A percentile compares a stretch with the other conserved stretches of the same genome.
These are phyloP conservation scores for Magnusiomyces paraingens DNA, from an alignment of 1,139 yeast genomes.

Conservation along the genomic window DNA sequence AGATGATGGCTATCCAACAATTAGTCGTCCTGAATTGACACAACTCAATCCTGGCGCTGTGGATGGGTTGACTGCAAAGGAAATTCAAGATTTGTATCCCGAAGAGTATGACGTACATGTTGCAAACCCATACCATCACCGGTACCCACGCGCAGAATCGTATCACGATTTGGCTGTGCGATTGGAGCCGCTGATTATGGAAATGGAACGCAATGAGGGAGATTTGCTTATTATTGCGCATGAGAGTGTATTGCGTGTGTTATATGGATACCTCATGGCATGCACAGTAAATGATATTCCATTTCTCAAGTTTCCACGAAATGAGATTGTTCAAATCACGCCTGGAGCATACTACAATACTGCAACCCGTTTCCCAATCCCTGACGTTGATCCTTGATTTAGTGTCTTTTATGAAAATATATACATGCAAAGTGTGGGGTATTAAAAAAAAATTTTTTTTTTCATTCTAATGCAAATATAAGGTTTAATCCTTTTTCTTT, in stretches of 20 bases:
- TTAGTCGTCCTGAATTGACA: conserved; percentile 37
- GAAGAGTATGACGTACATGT: conserved; percentile 59
- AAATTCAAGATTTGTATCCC: conserved; percentile 56
- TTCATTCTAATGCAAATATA: neutral
- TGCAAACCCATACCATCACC: conserved; percentile 83
- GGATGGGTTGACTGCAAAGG: conserved; percentile 57
- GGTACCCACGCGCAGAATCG: conserved; percentile 89
- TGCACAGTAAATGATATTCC: conserved; percentile 86
- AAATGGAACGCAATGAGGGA: conserved; percentile 85
- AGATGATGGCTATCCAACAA: conserved; percentile 4
- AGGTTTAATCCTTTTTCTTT: neutral
- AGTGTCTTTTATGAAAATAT: neutral
- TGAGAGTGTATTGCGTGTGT: conserved; percentile 78
- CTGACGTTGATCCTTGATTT: conserved; percentile 23
- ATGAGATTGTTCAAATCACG: conserved; percentile 79
- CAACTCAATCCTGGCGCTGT: conserved; percentile 90
- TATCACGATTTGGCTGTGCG: conserved; percentile 94
- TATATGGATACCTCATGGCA: conserved; percentile 93
- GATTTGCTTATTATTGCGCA: conserved; percentile 90
- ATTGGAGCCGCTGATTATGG: conserved; percentile 86
- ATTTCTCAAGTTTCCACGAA: conserved; percentile 61
- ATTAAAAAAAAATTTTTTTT: neutral
- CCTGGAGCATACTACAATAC: conserved; percentile 83
- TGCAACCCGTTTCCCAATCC: conserved; percentile 49
- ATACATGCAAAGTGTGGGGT: neutral